These are phyloP conservation scores for Aulographum hederae DNA, from an alignment of 2,329 filamentous ascomycete species.

Conservation along the genomic window DNA sequence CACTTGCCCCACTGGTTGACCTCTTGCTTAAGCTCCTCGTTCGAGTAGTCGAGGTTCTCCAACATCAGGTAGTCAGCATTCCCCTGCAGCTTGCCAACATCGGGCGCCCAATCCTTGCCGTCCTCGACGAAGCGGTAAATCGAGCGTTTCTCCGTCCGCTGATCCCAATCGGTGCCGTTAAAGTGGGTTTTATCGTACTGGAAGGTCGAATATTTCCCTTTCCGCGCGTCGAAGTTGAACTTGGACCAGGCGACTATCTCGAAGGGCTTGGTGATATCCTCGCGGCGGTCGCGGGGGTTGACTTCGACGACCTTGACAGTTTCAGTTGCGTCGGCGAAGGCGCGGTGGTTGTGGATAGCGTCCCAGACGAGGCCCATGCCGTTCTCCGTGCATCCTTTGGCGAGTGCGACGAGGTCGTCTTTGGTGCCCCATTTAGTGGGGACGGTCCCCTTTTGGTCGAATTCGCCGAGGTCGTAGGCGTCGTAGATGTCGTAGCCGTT, in stretches of 20 bases:
- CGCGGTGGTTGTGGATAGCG: conserved; percentile 54
- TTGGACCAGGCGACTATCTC: conserved; percentile 51
- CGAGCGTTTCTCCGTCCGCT: conserved; percentile 33
- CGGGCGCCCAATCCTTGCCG: conserved; percentile 44
- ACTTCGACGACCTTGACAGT: conserved; percentile 45
- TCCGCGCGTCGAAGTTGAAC: conserved; percentile 45
- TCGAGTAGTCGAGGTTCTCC: conserved; percentile 46
- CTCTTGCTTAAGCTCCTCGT: conserved; percentile 44
- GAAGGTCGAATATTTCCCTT: conserved; percentile 37
- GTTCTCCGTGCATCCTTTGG: conserved; percentile 28
- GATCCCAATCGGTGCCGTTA: conserved; percentile 47
- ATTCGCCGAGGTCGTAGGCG: conserved; percentile 51
- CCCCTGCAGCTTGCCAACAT: conserved; percentile 43
- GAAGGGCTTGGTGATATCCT: conserved; percentile 32
- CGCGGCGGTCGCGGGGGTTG: conserved; percentile 33
- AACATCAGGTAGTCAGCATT: conserved; percentile 65
- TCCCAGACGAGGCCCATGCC: conserved; percentile 47
- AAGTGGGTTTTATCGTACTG: conserved; percentile 52
- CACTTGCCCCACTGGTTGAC: conserved; percentile 49
- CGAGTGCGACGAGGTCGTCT: conserved; percentile 37
- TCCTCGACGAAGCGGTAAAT: conserved; percentile 47
- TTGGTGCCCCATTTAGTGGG: conserved; percentile 52
- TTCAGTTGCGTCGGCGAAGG: conserved; percentile 46
- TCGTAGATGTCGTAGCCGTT: conserved; percentile 49
- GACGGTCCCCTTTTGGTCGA: conserved; percentile 45